Evolutionary conservation across 192 early-diverging fungal genomes (phyloP), one percentile per base, ranked within the genome.

Genomic region (Oehlia diaphana): DNA sequence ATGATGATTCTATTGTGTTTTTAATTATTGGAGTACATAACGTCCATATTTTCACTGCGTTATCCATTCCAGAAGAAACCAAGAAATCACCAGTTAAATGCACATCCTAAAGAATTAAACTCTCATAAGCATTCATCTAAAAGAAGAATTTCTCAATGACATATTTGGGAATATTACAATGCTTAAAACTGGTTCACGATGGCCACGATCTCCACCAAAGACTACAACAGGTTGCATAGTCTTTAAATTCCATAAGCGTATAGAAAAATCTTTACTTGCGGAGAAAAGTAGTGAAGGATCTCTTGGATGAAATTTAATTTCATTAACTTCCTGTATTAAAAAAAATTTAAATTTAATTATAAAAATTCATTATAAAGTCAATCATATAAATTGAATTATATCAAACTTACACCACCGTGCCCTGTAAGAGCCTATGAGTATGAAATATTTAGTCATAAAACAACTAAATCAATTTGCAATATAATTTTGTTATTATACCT

Each of bases 41-140:
- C 33, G 77, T 53, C 77, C 77, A 78, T 69, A 78, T 78, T 69
- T 78, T 78, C 21, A 64, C 77, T 12, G 77, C 63, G 19, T 78
- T 66, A 53, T 78, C 77, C 77, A 78, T 78, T 53, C 65, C 77
- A 10, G 44, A 63, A 50, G 77, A 78, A 58, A n/a, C 77, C 23
- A 78, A 68, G 49, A 64, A 78, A 47, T 78, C 67, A 5, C 77
- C 77, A 31, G 65, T 50, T 69, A 78, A 58, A 50, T 78, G 77
- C 2, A 78, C 62, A 53, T 78, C 77, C 77, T 78, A 50, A 69
- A n/a, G 31, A 53, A 68, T 68, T 35, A 14, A 62, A 50, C 21
- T 26, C 2, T 58, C 21, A 13, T 61, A 28, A 28, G 28, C 33
- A 31, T 50, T 53, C 47, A 8, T 21, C 28, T 21, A 9, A 42